Base-by-base conservation (phyloP, 345 rosid genomes). In the Balakata baccata region DNA sequence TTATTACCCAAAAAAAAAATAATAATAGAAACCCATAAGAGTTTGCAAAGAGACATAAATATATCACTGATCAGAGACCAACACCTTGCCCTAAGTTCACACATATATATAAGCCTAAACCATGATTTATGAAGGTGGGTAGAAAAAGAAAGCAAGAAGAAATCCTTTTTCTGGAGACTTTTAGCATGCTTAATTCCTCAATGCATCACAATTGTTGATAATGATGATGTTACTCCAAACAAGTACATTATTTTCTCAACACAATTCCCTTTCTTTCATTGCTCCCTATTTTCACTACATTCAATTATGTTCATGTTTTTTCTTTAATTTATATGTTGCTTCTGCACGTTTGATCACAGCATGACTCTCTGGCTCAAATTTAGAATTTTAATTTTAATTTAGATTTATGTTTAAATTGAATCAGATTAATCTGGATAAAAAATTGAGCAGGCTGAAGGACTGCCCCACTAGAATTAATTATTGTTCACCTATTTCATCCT, bases 221-320 rank as follows among this genome's bases (percentile, higher is more conserved):
- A 79, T 85, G 72, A 79, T 79, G 74, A 68, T 85, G 88, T 59
- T 77, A 78, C 57, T 50, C 23, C 8, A 78, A 72, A 64, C 3
- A 83, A 79, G 79, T 79, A 83, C 86, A 81, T 37, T 29, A 29
- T 29, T 29, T 29, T 57, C 41, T 60, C 62, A 62, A 69, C 25
- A 52, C 22, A 51, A 69, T n/a, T n/a, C 65, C 47, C 46, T 63
- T 54, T 72, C 46, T 72, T 29, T 39, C 38, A 47, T 74, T 81
- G 83, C 74, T 83, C 72, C 59, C 71, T 51, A 38, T 66, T 66
- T 74, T 66, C 74, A 77, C 59, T 70, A 77, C 69, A 72, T 46
- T 73, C 62, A 71, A 79, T 74, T 67, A 80, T 65, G 53, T 46
- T 51, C 66, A 22, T 64, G 41, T 74, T 54, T 70, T 29, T 58